These are phyloP conservation scores for Lentithecium fluviatile DNA, from an alignment of 495 filamentous ascomycete genomes.

Conservation along the genomic window DNA sequence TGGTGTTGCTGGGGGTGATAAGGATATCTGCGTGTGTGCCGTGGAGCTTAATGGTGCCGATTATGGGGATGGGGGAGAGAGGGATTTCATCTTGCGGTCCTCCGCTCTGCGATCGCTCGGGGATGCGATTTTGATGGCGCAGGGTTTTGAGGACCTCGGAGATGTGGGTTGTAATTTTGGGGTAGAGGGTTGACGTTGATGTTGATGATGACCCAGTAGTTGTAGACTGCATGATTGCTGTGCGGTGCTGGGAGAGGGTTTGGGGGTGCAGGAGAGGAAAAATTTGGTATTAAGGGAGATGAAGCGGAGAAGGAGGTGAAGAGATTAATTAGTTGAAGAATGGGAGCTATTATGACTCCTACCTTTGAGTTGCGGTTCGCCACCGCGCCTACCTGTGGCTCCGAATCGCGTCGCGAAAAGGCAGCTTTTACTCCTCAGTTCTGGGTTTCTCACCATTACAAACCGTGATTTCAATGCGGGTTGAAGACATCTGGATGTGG, in stretches of 20 bases:
- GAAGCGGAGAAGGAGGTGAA: not conserved
- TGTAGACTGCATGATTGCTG: too few species aligned
- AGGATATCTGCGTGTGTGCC: constrained; percentile 44
- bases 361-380: too few species aligned
- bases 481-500: too few species aligned
- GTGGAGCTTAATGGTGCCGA: constrained; percentile 44
- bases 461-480: too few species aligned
- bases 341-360: too few species aligned
- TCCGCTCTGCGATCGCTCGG: not conserved
- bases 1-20: constrained; percentile 30
- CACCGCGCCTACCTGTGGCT: too few species aligned
- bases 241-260: too few species aligned
- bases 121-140: not conserved
- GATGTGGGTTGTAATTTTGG: constrained; percentile 27
- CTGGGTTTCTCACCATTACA: too few species aligned
- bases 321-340: too few species aligned
- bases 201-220: not conserved
- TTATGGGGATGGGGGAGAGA: constrained; percentile 29
- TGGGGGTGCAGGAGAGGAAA: too few species aligned
- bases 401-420: too few species aligned
- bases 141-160: constrained; percentile 14
- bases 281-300: not conserved
- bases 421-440: too few species aligned
- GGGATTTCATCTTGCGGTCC: not conserved
- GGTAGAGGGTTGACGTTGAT: constrained; percentile 12